Percentiles rank a stretch among this genome's conserved stretches.
These are phyloP conservation scores for Fusarium coicis DNA, from an alignment of 2,329 filamentous ascomycete species.

Conservation along the genomic window DNA sequence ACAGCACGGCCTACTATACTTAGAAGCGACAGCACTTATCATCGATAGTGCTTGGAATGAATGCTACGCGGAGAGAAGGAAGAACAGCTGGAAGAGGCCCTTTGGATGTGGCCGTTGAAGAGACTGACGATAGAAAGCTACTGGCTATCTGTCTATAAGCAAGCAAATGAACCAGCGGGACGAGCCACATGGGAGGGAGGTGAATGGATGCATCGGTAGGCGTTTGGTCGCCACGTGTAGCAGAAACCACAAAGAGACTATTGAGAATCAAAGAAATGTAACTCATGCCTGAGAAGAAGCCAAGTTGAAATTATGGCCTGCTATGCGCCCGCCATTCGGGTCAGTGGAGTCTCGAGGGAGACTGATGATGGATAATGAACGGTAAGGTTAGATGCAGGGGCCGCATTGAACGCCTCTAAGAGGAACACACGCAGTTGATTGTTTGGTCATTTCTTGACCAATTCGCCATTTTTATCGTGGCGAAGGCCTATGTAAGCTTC, in stretches of 20 bases:
- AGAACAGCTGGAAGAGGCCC: conserved; percentile 27
- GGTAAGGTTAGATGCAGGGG: background rate
- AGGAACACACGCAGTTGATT: background rate
- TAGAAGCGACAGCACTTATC: conserved; percentile 36
- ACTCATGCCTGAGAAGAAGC: conserved; percentile 20
- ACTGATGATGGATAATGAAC: background rate
- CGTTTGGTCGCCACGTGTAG: conserved; percentile 43
- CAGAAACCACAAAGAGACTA: conserved; percentile 43
- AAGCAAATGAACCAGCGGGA: conserved; percentile 36
- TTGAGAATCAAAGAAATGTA: conserved; percentile 45
- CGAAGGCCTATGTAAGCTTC: background rate
- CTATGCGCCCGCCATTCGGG: background rate
- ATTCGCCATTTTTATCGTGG: background rate
- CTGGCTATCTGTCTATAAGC: conserved; percentile 24
- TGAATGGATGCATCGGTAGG: conserved; percentile 37
- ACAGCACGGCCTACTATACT: conserved; percentile 39
- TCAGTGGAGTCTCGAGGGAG: conserved; percentile 7
- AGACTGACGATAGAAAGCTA: conserved; percentile 19
- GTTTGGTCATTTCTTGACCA: background rate
- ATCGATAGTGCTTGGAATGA: conserved; percentile 20
- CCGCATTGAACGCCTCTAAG: background rate
- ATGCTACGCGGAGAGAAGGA: conserved; percentile 21
- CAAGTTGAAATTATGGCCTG: background rate
- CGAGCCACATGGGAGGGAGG: conserved; percentile 35
- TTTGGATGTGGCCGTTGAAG: conserved; percentile 31